Evolutionary conservation across 202 grass and related monocot species (phyloP), one percentile per base, ranked within the genome.

Genomic region (Panicum hallii): DNA sequence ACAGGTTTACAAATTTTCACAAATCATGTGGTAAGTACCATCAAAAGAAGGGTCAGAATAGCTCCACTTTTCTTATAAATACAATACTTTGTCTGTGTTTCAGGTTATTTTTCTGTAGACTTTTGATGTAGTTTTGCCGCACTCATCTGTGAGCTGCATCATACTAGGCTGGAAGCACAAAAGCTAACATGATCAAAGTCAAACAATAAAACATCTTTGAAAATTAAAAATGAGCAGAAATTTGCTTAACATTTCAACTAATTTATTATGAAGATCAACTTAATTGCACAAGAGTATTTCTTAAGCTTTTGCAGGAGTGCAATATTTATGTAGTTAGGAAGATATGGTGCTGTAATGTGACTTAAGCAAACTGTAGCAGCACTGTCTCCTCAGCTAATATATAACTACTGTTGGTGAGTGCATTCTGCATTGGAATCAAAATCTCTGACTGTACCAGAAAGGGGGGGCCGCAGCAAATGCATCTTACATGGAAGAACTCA

Each of bases 401-500:
- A 55, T 26, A 36, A 32, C 72, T 56, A 54, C 11, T 36, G 5
- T 2, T 38, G 30, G 10, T 53, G 10, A 56, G 49, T 75, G 47
- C 14, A 36, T 16, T 52, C n/a, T 11, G n/a, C 56, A 26, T 58
- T 60, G 13, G 47, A 74, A 55, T 55, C 4, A 26, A 52, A 10
- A 38, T 28, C 7, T 47, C 53, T 2, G 22, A 47, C 9, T 0
- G 26, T 22, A 6, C 26, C 30, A 62, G 28, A 22, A 12, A 26
- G 57, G 49, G 42, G 42, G 50, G 5, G 6, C 13, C 13, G 30
- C 53, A 36, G 45, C 40, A 53, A 67, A 55, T 38, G 42, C 17
- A 64, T 41, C 56, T 64, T 74, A 53, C 71, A 85, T 70, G 15
- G 3, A 62, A 36, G 26, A 34, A 79, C 70, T 55, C 20, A 3